Conservation (phyloP, 108 stramenopile species). For the Cyclotella choctawhatcheeana region DNA sequence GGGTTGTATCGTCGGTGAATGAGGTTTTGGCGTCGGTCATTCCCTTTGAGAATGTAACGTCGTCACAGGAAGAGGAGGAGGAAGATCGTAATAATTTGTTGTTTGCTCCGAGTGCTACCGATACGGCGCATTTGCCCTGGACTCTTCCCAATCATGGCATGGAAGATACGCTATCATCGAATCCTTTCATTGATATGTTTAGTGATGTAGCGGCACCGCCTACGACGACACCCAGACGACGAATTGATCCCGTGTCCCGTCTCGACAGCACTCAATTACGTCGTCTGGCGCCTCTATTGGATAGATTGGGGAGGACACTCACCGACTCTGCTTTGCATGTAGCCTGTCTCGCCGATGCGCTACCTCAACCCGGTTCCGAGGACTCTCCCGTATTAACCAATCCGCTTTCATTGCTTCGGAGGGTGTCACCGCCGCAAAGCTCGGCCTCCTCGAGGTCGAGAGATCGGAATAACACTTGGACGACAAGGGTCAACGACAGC, state of each 20-base stretch:
- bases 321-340: slow-evolving; percentile 87
- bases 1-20: slow-evolving; percentile 60
- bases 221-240: not conserved
- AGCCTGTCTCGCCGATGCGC: slow-evolving; percentile 70
- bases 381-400: too few relatives aligned
- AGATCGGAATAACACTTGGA: slow-evolving; percentile 10
- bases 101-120: slow-evolving; percentile 12
- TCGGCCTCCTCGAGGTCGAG: slow-evolving; percentile 36
- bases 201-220: not conserved
- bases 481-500: too few relatives aligned
- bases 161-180: not conserved
- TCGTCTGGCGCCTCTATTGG: slow-evolving; percentile 79
- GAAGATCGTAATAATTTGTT: not conserved
- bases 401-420: too few relatives aligned
- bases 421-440: slow-evolving; percentile 24
- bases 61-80: too few relatives aligned
- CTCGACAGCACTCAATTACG: slow-evolving; percentile 38
- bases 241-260: slow-evolving; percentile 5
- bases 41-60: not conserved
- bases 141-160: slow-evolving; percentile 12
- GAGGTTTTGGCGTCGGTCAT: slow-evolving; percentile 40
- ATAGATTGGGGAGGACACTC: slow-evolving; percentile 85
- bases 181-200: too few relatives aligned
- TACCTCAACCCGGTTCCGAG: slow-evolving; percentile 26
- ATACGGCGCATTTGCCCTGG: slow-evolving; percentile 45